Conservation (phyloP, 768 basidiomycete species). For the Mycena olivaceomarginata region DNA sequence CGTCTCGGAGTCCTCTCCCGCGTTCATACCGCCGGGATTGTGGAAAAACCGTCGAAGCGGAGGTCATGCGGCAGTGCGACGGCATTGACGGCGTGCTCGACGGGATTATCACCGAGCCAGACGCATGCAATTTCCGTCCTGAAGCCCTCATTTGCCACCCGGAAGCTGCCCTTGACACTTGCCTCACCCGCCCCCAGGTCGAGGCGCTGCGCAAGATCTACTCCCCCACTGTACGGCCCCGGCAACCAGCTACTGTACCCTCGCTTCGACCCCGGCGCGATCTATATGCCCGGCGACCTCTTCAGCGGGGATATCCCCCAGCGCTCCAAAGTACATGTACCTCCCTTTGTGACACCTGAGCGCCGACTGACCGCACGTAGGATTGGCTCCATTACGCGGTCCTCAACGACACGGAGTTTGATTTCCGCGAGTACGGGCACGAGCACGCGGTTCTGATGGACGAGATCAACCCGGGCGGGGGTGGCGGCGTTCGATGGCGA, state of each 20-base stretch:
- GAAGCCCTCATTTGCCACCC: slow-evolving; percentile 43
- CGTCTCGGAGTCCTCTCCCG: slow-evolving; percentile 23
- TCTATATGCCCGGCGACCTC: background rate
- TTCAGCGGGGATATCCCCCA: slow-evolving; percentile 19
- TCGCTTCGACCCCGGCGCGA: slow-evolving; percentile 41
- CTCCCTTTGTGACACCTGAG: background rate
- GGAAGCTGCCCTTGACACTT: background rate
- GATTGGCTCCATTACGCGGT: slow-evolving; percentile 37
- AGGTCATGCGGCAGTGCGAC: slow-evolving; percentile 41
- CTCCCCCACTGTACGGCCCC: slow-evolving; percentile 41
- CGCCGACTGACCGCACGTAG: slow-evolving; percentile 11
- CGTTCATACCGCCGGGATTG: slow-evolving; percentile 39
- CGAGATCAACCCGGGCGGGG: slow-evolving; percentile 24
- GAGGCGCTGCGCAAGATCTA: slow-evolving; percentile 47
- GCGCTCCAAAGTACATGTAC: background rate
- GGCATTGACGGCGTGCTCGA: slow-evolving; percentile 48
- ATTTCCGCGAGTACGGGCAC: slow-evolving; percentile 23
- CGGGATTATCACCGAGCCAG: slow-evolving; percentile 50
- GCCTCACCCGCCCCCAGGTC: slow-evolving; percentile 46
- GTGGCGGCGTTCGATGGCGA: slow-evolving; percentile 13
- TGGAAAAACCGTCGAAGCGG: slow-evolving; percentile 48
- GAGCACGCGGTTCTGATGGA: slow-evolving; percentile 17
- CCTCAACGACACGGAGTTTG: slow-evolving; percentile 34
- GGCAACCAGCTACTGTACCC: slow-evolving; percentile 43
- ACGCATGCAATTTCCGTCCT: slow-evolving; percentile 48